These are phyloP conservation scores for Erythrophleum ivorense DNA, from an alignment of 331 rosid genomes.

Conservation along the genomic window DNA sequence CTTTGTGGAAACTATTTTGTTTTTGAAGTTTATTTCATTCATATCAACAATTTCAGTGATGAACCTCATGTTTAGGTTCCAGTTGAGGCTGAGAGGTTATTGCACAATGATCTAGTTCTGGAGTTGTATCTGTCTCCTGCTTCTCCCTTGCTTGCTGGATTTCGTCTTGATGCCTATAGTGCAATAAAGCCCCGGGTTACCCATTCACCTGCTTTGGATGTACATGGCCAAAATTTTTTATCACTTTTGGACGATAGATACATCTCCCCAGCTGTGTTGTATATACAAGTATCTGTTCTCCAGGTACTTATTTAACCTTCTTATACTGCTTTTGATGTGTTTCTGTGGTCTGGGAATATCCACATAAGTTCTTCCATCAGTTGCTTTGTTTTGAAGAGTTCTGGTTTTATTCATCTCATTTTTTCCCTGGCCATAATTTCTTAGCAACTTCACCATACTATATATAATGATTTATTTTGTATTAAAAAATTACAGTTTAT, in stretches of 20 bases:
- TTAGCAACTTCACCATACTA: constrained; percentile 25
- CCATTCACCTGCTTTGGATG: constrained; percentile 81
- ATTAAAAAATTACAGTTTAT: constrained; percentile 2
- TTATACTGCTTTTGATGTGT: constrained; percentile 31
- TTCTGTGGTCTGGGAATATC: constrained; percentile 29
- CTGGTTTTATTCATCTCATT: constrained; percentile 13
- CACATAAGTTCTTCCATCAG: constrained; percentile 26
- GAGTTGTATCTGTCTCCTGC: constrained; percentile 75
- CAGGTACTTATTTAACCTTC: constrained; percentile 65
- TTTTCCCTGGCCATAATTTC: not conserved
- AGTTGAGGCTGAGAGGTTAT: constrained; percentile 79
- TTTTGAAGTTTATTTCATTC: constrained; percentile 22
- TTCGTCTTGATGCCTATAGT: constrained; percentile 86
- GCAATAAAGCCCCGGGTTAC: constrained; percentile 90
- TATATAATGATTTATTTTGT: not conserved
- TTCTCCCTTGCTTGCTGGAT: constrained; percentile 86
- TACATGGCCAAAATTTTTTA: constrained; percentile 49
- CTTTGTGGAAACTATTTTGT: constrained; percentile 23
- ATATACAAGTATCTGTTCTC: constrained; percentile 78
- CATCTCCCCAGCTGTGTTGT: constrained; percentile 85
- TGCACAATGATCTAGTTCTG: constrained; percentile 73
- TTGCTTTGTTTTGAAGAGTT: constrained; percentile 22
- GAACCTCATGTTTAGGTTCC: constrained; percentile 69
- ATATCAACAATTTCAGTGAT: constrained; percentile 25
- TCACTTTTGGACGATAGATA: constrained; percentile 73